Evolutionary conservation across 2,329 filamentous ascomycete genomes (phyloP), one percentile per base, ranked within the genome.

Genomic region (Fusarium camptoceras): DNA sequence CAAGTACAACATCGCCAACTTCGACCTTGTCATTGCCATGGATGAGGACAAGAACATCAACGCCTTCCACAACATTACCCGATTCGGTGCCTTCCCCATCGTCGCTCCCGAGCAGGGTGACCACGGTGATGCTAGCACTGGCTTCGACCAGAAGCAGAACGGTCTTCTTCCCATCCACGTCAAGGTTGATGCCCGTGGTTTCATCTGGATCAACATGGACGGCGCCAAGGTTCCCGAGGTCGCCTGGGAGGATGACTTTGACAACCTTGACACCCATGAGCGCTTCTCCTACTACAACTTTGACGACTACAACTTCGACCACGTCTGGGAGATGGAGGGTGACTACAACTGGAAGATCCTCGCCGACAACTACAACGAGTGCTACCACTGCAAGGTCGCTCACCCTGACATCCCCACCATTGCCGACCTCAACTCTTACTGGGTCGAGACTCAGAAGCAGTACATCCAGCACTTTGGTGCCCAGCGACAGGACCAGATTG

Each of bases 331-430:
- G 69, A 84, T 87, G 83, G 83, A 87, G 50, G 84, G 84, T 1
- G 81, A 84, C 31, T 87, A 84, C 75, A 89, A 89, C 79, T 89
- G 87, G 87, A 89, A 89, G 79, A 84, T 86, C 25, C 76, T 88
- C 31, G 84, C 84, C 16, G 88, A 90, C 74, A 89, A 90, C 79
- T 91, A 89, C 81, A 91, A 91, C 75, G 88, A 88, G 75, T 90
- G 88, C 75, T 91, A 90, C 71, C 88, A 90, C 79, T 89, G 87
- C 80, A 83, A 84, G 53, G 86, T 84, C 1, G 84, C 87, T 3
- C 87, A 89, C 70, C 87, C 88, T 4, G 86, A 88, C 60, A 85
- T 89, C 31, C 82, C 85, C 7, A 80, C 81, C 43, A 81, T 89
- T n/a, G 83, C 87, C 46, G 85, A 89, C 63, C 82, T 89, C 41